Evolutionary conservation across 495 filamentous ascomycete genomes (phyloP), one percentile per base, ranked within the genome.

Genomic region (Tetracladium setigerum): DNA sequence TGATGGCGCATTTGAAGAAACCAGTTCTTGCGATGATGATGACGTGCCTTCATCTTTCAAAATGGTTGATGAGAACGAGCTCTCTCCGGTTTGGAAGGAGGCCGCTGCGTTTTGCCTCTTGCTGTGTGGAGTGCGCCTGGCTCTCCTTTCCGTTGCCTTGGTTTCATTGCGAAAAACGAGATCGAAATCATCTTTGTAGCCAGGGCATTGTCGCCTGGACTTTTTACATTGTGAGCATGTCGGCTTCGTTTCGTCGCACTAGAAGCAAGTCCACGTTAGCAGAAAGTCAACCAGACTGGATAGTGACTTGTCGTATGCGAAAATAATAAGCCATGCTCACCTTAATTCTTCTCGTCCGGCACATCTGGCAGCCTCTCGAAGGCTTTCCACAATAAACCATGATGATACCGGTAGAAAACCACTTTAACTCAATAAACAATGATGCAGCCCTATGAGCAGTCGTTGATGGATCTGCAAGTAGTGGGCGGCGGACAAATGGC

Each of bases 361-460:
- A 87, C 67, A 82, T 80, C 61, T 82, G 81, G 59, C 83, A 87
- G 43, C 81, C 83, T 69, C 76, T 73, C 48, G 81, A 84, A 42
- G 83, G 83, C 61, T 84, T 83, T 22, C 83, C 83, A 55, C 78
- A 79, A 58, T 86, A 87, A 1, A 87, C 83, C 83, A 87, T 87
- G 40, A 19, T 55, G 44, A 45, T 44, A 36, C n/a, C 22, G 40
- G 22, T 33, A 32, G 5, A 5, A 19, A 31, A n/a, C n/a, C n/a
- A n/a, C n/a, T n/a, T n/a, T n/a, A n/a, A n/a, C n/a, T n/a, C n/a
- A n/a, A n/a, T n/a, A n/a, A n/a, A n/a, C n/a, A n/a, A n/a, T n/a
- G n/a, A n/a, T n/a, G n/a, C n/a, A n/a, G n/a, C n/a, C n/a, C n/a
- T n/a, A n/a, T n/a, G n/a, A n/a, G n/a, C n/a, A n/a, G n/a, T n/a